phyloP scores from a whole-genome alignment of 2,329 filamentous ascomycete species.

The Venturia carpophila region DNA sequence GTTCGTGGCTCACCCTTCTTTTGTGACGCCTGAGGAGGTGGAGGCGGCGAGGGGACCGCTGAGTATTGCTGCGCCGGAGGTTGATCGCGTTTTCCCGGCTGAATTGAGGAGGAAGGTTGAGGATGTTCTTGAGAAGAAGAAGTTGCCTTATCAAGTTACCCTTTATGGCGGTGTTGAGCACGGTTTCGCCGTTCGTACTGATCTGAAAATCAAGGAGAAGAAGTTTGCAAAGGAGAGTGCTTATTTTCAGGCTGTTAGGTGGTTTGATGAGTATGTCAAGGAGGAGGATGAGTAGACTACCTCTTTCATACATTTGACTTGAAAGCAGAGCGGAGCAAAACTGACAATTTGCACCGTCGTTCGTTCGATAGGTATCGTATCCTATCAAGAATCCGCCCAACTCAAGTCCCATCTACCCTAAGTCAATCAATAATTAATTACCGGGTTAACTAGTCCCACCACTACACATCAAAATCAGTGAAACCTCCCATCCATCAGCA shows the following conservation, averaged over 20 bases:
- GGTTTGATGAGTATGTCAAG: slow-evolving; percentile 26
- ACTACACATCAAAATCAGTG: no score
- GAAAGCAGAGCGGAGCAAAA: no score
- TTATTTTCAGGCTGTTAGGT: slow-evolving; percentile 29
- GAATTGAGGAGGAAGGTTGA: slow-evolving; percentile 24
- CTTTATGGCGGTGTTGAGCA: slow-evolving; percentile 30
- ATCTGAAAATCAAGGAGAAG: slow-evolving; percentile 26
- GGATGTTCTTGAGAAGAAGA: slow-evolving; percentile 25
- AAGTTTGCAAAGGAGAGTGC: slow-evolving; percentile 30
- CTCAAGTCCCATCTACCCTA: no score
- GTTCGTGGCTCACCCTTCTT: slow-evolving; percentile 63
- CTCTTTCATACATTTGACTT: no score
- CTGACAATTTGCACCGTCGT: no score
- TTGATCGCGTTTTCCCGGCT: slow-evolving; percentile 21
- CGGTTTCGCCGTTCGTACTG: slow-evolving; percentile 29
- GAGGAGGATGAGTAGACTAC: no score
- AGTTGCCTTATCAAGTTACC: slow-evolving; percentile 28
- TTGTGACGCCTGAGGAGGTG: slow-evolving; percentile 58
- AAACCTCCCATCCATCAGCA: no score
- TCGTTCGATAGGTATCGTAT: no score
- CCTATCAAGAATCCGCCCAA: no score
- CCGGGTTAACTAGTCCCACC: no score
- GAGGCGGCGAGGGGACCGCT: slow-evolving; percentile 57
- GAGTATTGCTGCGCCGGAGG: slow-evolving; percentile 52
- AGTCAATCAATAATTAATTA: no score